phyloP scores from a whole-genome alignment of 306 rosid genomes.

The Vigna angularis region DNA sequence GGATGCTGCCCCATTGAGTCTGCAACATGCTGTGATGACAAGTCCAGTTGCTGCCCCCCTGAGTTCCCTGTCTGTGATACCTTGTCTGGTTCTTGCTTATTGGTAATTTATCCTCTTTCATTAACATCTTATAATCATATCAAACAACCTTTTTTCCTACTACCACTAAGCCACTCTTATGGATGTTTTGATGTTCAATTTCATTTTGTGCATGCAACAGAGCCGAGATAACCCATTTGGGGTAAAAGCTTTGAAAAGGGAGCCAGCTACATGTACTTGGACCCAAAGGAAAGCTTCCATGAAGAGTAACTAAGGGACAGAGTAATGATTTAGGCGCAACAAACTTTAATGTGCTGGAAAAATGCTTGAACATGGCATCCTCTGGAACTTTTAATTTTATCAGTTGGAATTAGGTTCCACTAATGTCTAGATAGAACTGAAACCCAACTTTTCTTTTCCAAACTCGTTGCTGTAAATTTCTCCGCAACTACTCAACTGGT shows the following conservation, averaged over 20 bases:
- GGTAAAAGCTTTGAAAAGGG: conserved; percentile 58
- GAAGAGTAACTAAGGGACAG: conserved; percentile 18
- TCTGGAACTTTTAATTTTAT: not conserved
- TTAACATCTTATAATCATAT: not conserved
- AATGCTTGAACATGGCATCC: too few relatives aligned
- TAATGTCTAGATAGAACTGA: not conserved
- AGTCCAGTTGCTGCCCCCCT: conserved; percentile 79
- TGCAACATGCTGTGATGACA: conserved; percentile 86
- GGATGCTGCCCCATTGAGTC: conserved; percentile 92
- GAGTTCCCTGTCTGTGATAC: conserved; percentile 82
- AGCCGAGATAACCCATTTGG: conserved; percentile 62
- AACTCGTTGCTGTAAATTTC: too few relatives aligned
- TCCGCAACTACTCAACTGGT: not conserved
- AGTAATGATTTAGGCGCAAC: not conserved
- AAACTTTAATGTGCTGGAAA: not conserved
- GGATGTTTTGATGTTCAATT: not conserved
- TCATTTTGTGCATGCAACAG: conserved; percentile 49
- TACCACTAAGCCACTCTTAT: not conserved
- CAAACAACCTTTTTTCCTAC: not conserved
- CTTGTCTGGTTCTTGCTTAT: conserved; percentile 62
- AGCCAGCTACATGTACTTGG: conserved; percentile 52
- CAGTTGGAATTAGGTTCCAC: not conserved
- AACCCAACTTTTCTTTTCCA: not conserved
- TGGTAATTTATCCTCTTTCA: conserved; percentile 53
- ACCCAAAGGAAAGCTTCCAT: conserved; percentile 37